These are phyloP conservation scores for Trapa bicornis DNA, from an alignment of 345 rosid species.

Conservation along the genomic window DNA sequence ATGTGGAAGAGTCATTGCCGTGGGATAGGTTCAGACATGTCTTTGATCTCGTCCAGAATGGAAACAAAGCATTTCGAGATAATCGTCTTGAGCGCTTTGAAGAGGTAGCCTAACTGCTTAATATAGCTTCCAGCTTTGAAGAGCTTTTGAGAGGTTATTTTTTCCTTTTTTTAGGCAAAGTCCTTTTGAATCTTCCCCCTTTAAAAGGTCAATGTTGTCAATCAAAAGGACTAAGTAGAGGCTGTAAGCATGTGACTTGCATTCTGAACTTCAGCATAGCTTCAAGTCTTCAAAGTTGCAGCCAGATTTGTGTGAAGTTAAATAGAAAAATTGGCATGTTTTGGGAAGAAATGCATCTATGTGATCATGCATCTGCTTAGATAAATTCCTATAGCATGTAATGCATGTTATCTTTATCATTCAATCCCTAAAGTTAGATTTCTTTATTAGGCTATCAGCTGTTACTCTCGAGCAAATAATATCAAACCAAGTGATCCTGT, in stretches of 20 bases:
- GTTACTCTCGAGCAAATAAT: conserved; percentile 63
- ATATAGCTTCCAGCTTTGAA: background rate
- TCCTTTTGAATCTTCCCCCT: too few relatives aligned
- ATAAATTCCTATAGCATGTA: background rate
- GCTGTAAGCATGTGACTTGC: background rate
- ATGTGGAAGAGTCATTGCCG: conserved; percentile 56
- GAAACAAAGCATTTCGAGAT: conserved; percentile 56
- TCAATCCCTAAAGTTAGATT: background rate
- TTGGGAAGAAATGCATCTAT: too few relatives aligned
- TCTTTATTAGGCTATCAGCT: conserved; percentile 49
- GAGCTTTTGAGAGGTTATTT: background rate
- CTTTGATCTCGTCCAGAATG: conserved; percentile 49
- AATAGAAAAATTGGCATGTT: too few relatives aligned
- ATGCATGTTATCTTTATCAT: background rate
- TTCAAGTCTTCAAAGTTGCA: too few relatives aligned
- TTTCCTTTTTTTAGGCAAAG: too few relatives aligned
- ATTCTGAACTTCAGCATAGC: background rate
- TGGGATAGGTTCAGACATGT: conserved; percentile 47
- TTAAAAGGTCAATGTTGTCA: too few relatives aligned
- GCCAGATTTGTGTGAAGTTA: too few relatives aligned
- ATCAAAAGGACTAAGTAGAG: too few relatives aligned
- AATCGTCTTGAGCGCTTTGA: conserved; percentile 33
- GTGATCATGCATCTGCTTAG: too few relatives aligned
- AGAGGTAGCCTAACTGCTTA: conserved; percentile 31
- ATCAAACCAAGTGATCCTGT: conserved; percentile 61